Evolutionary conservation across 257 asterid genomes (phyloP).

Genomic region (Ocimum tenuiflorum): DNA sequence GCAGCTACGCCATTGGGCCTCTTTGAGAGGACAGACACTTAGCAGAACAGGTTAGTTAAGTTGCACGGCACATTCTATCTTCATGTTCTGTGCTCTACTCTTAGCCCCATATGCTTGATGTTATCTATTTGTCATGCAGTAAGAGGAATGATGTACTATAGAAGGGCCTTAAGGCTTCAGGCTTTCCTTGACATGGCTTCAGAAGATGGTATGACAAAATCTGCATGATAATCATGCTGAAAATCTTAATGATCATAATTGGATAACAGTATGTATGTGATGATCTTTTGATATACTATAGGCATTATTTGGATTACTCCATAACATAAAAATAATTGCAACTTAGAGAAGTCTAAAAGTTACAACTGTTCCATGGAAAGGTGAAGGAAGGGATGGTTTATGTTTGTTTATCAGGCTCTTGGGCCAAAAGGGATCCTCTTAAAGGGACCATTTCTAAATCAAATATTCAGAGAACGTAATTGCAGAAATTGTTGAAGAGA

Average conservation of each 20-base stretch:
- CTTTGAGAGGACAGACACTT: constrained; percentile 97
- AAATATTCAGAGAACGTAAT: neutral
- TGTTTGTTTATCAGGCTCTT: no score
- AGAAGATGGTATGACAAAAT: constrained; percentile 53
- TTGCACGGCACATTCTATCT: constrained; percentile 9
- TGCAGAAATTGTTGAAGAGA: neutral
- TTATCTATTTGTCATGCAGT: constrained; percentile 45
- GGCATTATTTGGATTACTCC: neutral
- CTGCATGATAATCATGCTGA: constrained; percentile 11
- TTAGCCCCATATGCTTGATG: constrained; percentile 11
- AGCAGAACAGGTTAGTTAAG: constrained; percentile 66
- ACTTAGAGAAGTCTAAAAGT: no score
- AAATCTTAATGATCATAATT: neutral
- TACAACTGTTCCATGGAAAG: no score
- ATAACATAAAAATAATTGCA: neutral
- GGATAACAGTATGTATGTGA: neutral
- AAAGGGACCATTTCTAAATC: neutral
- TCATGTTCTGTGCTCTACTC: neutral
- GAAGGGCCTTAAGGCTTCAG: constrained; percentile 97
- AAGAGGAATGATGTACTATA: constrained; percentile 97
- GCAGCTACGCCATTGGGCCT: constrained; percentile 98
- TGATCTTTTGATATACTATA: neutral
- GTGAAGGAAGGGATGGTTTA: no score
- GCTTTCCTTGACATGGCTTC: constrained; percentile 98
- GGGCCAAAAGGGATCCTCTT: neutral